phyloP scores from a whole-genome alignment of 129 eudicot species.

The Tagetes erecta region DNA sequence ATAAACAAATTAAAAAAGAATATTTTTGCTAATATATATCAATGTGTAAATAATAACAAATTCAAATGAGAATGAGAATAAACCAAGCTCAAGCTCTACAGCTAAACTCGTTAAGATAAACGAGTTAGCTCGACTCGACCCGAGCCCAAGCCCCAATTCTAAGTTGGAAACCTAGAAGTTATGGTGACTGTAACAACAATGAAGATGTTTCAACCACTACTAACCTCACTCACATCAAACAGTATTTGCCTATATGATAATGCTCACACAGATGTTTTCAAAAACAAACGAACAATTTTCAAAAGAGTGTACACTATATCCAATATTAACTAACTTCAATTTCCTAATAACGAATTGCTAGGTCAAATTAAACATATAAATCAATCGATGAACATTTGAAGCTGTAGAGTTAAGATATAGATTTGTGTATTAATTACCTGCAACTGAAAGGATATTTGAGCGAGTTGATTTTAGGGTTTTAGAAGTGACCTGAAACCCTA shows the following conservation, averaged over 20 bases:
- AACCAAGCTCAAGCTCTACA: no score
- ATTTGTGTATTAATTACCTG: slow-evolving; percentile 17
- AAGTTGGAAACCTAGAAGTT: slow-evolving; percentile 1
- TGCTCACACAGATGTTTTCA: not conserved
- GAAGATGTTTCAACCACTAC: not conserved
- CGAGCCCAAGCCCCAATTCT: no score
- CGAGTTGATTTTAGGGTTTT: not conserved
- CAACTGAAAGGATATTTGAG: not conserved
- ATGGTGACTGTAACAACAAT: not conserved
- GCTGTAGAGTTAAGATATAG: not conserved
- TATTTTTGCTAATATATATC: no score
- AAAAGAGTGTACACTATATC: not conserved
- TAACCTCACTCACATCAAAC: no score
- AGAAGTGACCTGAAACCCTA: slow-evolving; percentile 24
- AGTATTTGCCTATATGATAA: not conserved
- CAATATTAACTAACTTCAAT: slow-evolving; percentile 7
- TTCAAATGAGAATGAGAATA: no score
- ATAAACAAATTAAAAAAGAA: no score
- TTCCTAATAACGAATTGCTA: not conserved
- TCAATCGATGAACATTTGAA: slow-evolving; percentile 19
- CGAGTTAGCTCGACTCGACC: no score
- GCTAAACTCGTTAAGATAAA: no score
- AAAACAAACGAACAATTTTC: not conserved
- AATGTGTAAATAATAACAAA: no score
- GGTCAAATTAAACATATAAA: not conserved